Evolutionary conservation across 371 early-diverging fungal genomes (phyloP).

Genomic region (Syncephalastrum monosporum): DNA sequence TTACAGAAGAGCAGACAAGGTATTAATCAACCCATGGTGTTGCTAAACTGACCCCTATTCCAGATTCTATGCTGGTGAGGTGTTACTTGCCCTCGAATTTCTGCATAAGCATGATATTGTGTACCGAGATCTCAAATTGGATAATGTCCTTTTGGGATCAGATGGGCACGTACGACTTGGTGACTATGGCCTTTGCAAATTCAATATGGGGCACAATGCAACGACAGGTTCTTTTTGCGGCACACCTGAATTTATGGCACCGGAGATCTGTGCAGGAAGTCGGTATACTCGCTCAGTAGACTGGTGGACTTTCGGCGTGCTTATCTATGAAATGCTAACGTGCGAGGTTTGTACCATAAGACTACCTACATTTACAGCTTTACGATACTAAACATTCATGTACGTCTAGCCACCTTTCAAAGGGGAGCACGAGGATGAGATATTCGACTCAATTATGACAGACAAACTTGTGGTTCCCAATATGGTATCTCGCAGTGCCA

Average conservation of each 20-base stretch:
- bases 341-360: constrained; percentile 50
- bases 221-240: constrained; percentile 96
- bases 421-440: constrained; percentile 94
- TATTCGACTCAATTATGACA: constrained; percentile 91
- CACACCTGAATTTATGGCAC: constrained; percentile 99
- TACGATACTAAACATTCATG: neutral
- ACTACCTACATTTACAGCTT: too few species aligned
- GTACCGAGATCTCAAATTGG: constrained; percentile 98
- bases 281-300: constrained; percentile 94
- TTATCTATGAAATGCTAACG: constrained; percentile 97
- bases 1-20: constrained; percentile 85
- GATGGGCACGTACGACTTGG: constrained; percentile 98
- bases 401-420: constrained; percentile 77
- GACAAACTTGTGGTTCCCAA: constrained; percentile 92
- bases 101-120: constrained; percentile 94
- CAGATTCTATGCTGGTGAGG: constrained; percentile 95
- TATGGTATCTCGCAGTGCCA: constrained; percentile 38
- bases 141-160: constrained; percentile 92
- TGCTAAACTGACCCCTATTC: neutral
- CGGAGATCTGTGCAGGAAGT: constrained; percentile 94
- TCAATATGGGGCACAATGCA: constrained; percentile 82
- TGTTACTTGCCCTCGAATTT: constrained; percentile 94
- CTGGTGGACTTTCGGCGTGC: constrained; percentile 99
- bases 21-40: constrained; percentile 15
- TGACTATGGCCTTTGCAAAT: constrained; percentile 99